These are phyloP conservation scores for Daldinia concentrica DNA, from an alignment of 495 filamentous ascomycete species.

Conservation along the genomic window DNA sequence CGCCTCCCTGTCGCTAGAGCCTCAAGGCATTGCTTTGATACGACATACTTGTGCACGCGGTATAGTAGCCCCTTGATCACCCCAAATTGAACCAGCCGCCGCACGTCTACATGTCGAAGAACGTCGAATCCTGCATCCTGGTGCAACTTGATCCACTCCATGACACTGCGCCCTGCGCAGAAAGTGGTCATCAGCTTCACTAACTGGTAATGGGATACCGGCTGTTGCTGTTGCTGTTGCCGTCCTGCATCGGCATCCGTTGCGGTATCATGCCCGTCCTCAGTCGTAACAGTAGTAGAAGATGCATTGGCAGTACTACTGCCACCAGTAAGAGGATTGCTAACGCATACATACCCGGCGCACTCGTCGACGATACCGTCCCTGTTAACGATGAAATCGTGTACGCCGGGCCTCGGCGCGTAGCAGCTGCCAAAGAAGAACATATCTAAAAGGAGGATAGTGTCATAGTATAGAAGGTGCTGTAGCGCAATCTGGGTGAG, in stretches of 20 bases:
- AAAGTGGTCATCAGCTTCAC: slow-evolving; percentile 80
- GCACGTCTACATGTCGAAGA: slow-evolving; percentile 79
- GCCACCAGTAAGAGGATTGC: slow-evolving; percentile 16
- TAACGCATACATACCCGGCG: slow-evolving; percentile 73
- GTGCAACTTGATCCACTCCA: slow-evolving; percentile 82
- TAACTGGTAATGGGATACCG: slow-evolving; percentile 62
- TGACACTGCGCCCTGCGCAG: slow-evolving; percentile 77
- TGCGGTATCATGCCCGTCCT: neutral
- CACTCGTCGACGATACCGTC: slow-evolving; percentile 84
- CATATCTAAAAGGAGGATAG: slow-evolving; percentile 85
- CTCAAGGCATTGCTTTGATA: slow-evolving; percentile 65
- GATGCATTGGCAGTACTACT: neutral
- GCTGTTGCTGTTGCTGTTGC: slow-evolving; percentile 18
- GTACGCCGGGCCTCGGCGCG: slow-evolving; percentile 79
- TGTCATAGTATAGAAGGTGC: slow-evolving; percentile 91
- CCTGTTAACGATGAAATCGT: slow-evolving; percentile 73
- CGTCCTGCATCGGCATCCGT: slow-evolving; percentile 10
- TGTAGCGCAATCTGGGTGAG: slow-evolving; percentile 84
- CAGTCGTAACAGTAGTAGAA: neutral
- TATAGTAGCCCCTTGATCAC: slow-evolving; percentile 96
- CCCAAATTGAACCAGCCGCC: slow-evolving; percentile 93
- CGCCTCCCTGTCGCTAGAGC: slow-evolving; percentile 52
- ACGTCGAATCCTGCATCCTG: slow-evolving; percentile 63
- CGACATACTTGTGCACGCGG: slow-evolving; percentile 88
- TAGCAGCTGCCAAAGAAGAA: slow-evolving; percentile 94